Evolutionary conservation across 768 basidiomycete species (phyloP), one percentile per base, ranked within the genome.

Genomic region (Trametes maxima): DNA sequence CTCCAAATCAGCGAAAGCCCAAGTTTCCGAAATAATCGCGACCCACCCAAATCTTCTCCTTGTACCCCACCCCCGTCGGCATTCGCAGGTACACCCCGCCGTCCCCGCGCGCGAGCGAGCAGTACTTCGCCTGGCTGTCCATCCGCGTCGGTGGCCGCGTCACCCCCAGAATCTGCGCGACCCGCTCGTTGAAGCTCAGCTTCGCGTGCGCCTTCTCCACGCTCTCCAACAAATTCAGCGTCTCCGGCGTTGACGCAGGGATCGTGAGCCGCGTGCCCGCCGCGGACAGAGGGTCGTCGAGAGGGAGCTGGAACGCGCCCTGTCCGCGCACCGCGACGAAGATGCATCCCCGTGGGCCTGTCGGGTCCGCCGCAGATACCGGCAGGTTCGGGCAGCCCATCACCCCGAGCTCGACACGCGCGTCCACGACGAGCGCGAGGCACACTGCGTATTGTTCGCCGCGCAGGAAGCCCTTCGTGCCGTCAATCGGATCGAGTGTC

Each of bases 71-170:
- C 5, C 85, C 86, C 0, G 86, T 86, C 0, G 92, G 92, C 81
- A 93, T 87, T 7, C 92, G 80, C 44, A 94, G 76, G 71, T 94
- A 96, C 37, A 85, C 83, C 1, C 86, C 88, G 0, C 94, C 95
- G 57, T 96, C 90, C 0, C 95, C 94, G 44, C 95, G 78, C 5
- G 87, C 86, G 14, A 98, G 83, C 69, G 88, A 87, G 33, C 89
- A 85, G 67, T 98, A 98, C 76, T 98, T 99, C 1, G 95, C 94
- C 73, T 98, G 95, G 71, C 90, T 92, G 72, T 98, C 39, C 95
- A 98, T 97, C 19, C 93, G 81, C 16, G 86, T 79, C 10, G 91
- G 87, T 0, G 81, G 71, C 2, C 82, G 77, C 17, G 85, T 85
- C 56, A 97, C 82, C 1, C 82, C 82, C 24, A 98, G 78, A 5